Evolutionary conservation across 2,329 filamentous ascomycete species (phyloP).

Genomic region (Aschersonia sp.): DNA sequence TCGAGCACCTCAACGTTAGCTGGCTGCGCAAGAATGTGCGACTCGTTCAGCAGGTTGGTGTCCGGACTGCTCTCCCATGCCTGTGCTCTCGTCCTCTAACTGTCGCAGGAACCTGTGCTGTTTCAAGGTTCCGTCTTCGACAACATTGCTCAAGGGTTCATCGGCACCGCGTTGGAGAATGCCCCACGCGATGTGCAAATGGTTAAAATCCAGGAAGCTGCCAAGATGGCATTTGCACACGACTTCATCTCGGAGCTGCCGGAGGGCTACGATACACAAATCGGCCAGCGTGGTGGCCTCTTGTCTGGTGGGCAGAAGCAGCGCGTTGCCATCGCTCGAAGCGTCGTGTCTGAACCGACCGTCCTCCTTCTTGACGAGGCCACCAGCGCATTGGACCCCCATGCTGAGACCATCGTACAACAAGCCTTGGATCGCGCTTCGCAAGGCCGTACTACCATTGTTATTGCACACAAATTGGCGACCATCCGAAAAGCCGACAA

Average conservation of each 20-base stretch:
- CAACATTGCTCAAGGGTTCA: conserved; percentile 38
- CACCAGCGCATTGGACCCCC: conserved; percentile 40
- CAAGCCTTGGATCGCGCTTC: conserved; percentile 38
- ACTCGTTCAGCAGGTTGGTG: conserved; percentile 19
- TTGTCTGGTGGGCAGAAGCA: conserved; percentile 55
- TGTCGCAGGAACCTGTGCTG: conserved; percentile 24
- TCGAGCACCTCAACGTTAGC: conserved; percentile 20
- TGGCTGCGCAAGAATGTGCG: conserved; percentile 23
- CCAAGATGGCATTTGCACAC: conserved; percentile 34
- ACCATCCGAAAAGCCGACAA: conserved; percentile 48
- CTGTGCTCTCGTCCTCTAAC: neutral
- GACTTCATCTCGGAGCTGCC: conserved; percentile 37
- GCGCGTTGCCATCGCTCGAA: conserved; percentile 50
- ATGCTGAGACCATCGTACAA: conserved; percentile 37
- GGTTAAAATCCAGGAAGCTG: conserved; percentile 29
- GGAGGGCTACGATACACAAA: conserved; percentile 42
- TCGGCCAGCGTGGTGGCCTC: conserved; percentile 51
- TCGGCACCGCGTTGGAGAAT: conserved; percentile 23
- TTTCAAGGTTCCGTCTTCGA: conserved; percentile 35
- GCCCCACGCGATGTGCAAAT: conserved; percentile 25
- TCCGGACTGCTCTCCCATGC: neutral
- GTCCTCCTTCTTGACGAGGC: conserved; percentile 58
- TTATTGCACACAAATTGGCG: conserved; percentile 47
- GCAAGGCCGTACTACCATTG: conserved; percentile 46
- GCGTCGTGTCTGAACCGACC: conserved; percentile 47